Base-by-base conservation (phyloP, 148 eudicot species). In the Nepenthes mirabilis region DNA sequence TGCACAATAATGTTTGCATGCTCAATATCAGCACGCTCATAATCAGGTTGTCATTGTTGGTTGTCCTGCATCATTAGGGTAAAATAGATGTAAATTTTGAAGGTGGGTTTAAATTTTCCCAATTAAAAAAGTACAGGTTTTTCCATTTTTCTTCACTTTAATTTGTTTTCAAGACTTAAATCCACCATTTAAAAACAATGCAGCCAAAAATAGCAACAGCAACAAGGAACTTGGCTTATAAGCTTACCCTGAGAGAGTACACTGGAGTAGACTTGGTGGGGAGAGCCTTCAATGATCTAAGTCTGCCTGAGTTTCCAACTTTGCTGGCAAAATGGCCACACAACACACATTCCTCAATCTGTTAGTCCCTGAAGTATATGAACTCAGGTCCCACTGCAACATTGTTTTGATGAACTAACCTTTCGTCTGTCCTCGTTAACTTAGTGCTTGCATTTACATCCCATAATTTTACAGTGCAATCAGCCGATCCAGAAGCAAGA, bases 401-500 rank as follows among this genome's bases (percentile, higher is more conserved):
- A 6, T 55, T 49, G 37, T 43, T 37, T 11, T 34, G 34, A 54
- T 52, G 43, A 65, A 65, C 98, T 80, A 82, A 93, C 98, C 54
- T 84, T 34, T 89, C 99, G 33, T 89, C 97, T 5, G 78, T 48
- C 72, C 79, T 84, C 49, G 73, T 59, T 62, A 55, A 66, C 68
- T 81, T 94, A 14, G 87, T 64, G 68, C 97, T 94, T 36, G 97
- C 71, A 14, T 80, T 78, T 49, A 89, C 90, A 60, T 94, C 99
- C 99, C 99, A 94, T 62, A 94, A 69, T 69, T 94, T 94, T 11
- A 89, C 97, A 14, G 93, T 86, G 83, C 88, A 86, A 75, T 94
- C 99, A 59, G 97, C 99, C 43, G 99, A 94, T 50, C 99, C 99
- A 61, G 99, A 94, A 56, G 99, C 99, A 66, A 94, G 93, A 77